Percentiles rank a stretch among this genome's conserved stretches.
Evolutionary conservation across 208 protist genomes (phyloP).

Genomic region (Tritrichomonas musculus): DNA sequence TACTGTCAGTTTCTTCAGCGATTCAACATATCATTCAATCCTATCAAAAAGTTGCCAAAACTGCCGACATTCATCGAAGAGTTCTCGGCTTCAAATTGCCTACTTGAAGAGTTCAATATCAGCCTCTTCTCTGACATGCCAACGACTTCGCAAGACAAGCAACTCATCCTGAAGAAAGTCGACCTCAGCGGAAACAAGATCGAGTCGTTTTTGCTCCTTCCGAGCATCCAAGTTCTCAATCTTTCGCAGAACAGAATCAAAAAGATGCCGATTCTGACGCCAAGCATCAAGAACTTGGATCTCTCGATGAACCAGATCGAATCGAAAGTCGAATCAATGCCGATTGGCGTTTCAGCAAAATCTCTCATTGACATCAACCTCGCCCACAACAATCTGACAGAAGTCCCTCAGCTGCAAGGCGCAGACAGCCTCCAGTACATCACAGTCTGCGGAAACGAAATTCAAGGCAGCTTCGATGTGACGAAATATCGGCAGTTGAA

Average conservation of each 20-base stretch:
- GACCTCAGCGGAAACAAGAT: not conserved
- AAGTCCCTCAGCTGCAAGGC: too few relatives aligned
- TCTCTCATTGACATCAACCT: not conserved
- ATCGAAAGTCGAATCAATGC: too few relatives aligned
- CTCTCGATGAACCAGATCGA: not conserved
- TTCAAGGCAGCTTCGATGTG: not conserved
- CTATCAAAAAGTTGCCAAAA: not conserved
- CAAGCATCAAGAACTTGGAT: not conserved
- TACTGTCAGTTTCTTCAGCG: not conserved
- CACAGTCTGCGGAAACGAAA: not conserved
- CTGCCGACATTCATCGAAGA: not conserved
- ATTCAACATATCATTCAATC: not conserved
- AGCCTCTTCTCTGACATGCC: not conserved
- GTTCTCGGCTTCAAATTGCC: not conserved
- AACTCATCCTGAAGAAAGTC: not conserved
- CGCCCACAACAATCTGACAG: not conserved
- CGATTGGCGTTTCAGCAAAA: too few relatives aligned
- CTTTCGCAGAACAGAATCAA: not conserved
- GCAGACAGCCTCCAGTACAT: not conserved
- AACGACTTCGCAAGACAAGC: not conserved
- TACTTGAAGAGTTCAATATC: not conserved
- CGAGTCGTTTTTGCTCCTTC: not conserved
- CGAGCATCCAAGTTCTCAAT: not conserved
- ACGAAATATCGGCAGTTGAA: not conserved
- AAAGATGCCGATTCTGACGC: not conserved